Evolutionary conservation across 208 protist genomes (phyloP).

Genomic region (Herpetomonas samuelpessoai): DNA sequence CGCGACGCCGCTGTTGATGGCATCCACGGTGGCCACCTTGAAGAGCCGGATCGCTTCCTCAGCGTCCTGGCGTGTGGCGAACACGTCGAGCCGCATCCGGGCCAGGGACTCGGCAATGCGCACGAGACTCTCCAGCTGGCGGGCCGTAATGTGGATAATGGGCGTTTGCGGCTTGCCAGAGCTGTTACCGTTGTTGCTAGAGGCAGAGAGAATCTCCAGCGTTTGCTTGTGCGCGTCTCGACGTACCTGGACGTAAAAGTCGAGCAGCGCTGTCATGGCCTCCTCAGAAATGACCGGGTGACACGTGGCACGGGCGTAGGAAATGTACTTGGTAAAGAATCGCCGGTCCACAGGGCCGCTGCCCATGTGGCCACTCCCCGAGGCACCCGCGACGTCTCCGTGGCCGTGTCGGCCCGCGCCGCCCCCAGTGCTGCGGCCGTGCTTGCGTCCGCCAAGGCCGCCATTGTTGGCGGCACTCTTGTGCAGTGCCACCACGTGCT

Average conservation of each 20-base stretch:
- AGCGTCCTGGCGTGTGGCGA: conserved; percentile 89
- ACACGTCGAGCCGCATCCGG: conserved; percentile 92
- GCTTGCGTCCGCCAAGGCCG: conserved; percentile 13
- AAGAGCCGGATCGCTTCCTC: conserved; percentile 96
- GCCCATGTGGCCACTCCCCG: not conserved
- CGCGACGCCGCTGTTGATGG: conserved; percentile 78
- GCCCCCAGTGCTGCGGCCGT: conserved; percentile 43
- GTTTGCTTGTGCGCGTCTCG: conserved; percentile 74
- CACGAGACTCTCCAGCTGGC: conserved; percentile 95
- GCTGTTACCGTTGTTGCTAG: conserved; percentile 15
- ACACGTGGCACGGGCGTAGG: conserved; percentile 89
- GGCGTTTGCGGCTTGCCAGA: conserved; percentile 36
- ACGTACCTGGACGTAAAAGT: conserved; percentile 96
- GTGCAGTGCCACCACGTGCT: conserved; percentile 96
- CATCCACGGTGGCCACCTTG: conserved; percentile 93
- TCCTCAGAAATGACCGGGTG: conserved; percentile 91
- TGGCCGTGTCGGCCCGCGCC: conserved; percentile 33
- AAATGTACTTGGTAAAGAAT: conserved; percentile 96
- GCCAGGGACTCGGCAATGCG: conserved; percentile 97
- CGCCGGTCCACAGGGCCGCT: conserved; percentile 44
- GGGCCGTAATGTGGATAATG: conserved; percentile 95
- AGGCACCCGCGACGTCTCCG: conserved; percentile 4
- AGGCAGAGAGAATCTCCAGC: conserved; percentile 43
- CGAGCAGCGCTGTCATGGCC: conserved; percentile 89
- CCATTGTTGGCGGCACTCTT: conserved; percentile 78